Conservation (phyloP, 441 rosid species). For the Oxalis stricta region DNA sequence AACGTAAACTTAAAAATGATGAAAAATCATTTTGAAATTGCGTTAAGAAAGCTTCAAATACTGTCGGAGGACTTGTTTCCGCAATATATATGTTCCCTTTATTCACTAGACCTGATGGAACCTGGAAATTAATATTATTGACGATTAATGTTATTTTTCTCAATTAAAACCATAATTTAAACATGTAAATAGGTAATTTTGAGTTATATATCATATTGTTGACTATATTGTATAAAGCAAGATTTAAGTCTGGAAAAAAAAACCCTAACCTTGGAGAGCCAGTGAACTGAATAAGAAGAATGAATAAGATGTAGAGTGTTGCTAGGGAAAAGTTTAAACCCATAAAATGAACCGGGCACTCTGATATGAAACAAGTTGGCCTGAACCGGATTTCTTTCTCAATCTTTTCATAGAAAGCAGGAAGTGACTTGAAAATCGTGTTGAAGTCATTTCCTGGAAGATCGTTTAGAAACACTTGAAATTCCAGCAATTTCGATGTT, state of each 20-base stretch:
- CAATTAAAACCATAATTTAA: no score
- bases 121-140: neutral
- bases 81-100: constrained; percentile 12
- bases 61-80: constrained; percentile 9
- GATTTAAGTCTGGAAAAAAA: neutral
- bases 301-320: constrained; percentile 21
- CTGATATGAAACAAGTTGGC: constrained; percentile 17
- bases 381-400: neutral
- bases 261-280: constrained; percentile 27
- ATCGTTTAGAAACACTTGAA: constrained; percentile 32
- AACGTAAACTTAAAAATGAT: constrained; percentile 10
- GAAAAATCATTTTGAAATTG: constrained; percentile 21
- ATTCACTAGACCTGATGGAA: constrained; percentile 7
- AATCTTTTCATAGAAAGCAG: neutral
- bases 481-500: constrained; percentile 17
- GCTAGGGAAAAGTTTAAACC: constrained; percentile 27
- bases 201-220: no score
- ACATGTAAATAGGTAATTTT: no score
- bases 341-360: constrained; percentile 32
- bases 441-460: constrained; percentile 46
- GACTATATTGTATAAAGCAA: no score
- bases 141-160: neutral
- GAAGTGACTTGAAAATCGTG: constrained; percentile 21
- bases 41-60: constrained; percentile 10
- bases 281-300: constrained; percentile 24